Evolutionary conservation across 1,139 yeast species (phyloP), one percentile per base, ranked within the genome.

Genomic region (Candida sanyaensis): DNA sequence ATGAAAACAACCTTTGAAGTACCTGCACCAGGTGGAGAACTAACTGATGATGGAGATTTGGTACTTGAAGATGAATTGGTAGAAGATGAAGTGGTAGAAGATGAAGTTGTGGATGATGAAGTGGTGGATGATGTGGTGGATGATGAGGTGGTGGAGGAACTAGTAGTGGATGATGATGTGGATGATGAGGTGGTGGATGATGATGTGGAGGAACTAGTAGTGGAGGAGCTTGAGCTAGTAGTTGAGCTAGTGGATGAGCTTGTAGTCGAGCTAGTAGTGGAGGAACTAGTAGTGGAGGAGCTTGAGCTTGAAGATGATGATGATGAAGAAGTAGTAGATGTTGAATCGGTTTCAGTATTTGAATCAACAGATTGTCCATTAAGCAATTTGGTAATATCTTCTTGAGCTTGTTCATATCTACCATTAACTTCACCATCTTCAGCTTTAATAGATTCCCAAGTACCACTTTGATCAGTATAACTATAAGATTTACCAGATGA

Each of bases 401-500:
- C 60, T 41, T 69, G 65, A 9, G 83, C 88, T 50, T 75, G 66
- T 0, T 65, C 63, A 41, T 65, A 61, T 65, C 91, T 80, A 12
- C 90, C 93, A 58, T 83, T 76, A 41, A 88, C 75, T 47, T 68
- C 62, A 49, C 96, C 96, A 58, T 75, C 80, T 31, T 71, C 68
- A 29, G 95, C 84, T 33, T 75, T 63, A 53, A 90, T 88, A 4
- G 92, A 84, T 41, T 75, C 63, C 89, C 89, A 86, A 33, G 66
- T 59, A 30, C 96, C 96, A 21, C 84, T 63, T 42, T 73, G 70
- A 60, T 83, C 93, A 42, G 76, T 64, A 65, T 89, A 90, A 41
- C 72, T 61, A 65, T 91, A 90, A 52, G 77, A 76, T 1, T 76
- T 60, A 39, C 97, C 97, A 13, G 89, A 77, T 3, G 96, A 89